These are phyloP conservation scores for Tolypocladium ophioglossoides DNA, from an alignment of 2,329 filamentous ascomycete genomes.

Conservation along the genomic window DNA sequence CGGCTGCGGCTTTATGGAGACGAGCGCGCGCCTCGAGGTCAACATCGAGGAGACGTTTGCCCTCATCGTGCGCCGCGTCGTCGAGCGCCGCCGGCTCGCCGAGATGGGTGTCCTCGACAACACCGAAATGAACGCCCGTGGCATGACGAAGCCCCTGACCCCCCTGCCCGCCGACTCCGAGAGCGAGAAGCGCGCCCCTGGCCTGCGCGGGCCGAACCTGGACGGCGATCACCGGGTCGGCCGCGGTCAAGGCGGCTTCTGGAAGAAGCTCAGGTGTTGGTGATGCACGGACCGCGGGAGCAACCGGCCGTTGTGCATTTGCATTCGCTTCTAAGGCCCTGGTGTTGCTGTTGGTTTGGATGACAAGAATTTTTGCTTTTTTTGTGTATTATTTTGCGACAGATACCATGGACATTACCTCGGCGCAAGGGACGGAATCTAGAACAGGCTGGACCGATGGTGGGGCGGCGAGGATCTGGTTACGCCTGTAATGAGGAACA, in stretches of 20 bases:
- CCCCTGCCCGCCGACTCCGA: conserved; percentile 33
- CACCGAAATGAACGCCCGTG: conserved; percentile 34
- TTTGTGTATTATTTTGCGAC: not conserved
- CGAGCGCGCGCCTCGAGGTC: conserved; percentile 70
- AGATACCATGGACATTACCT: not conserved
- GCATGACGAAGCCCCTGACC: conserved; percentile 47
- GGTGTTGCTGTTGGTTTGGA: not conserved
- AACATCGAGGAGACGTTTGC: conserved; percentile 88
- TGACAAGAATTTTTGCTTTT: not conserved
- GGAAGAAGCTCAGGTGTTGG: conserved; percentile 47
- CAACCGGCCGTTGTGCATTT: not conserved
- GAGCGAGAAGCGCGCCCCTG: conserved; percentile 35
- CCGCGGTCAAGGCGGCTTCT: conserved; percentile 35
- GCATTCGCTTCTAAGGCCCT: not conserved
- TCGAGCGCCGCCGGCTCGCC: conserved; percentile 43
- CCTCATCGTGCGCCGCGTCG: conserved; percentile 50
- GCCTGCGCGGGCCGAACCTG: conserved; percentile 31
- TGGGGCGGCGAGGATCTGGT: not conserved
- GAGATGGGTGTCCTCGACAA: conserved; percentile 33
- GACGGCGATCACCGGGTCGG: conserved; percentile 33
- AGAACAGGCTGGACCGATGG: not conserved
- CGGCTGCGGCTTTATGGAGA: conserved; percentile 84
- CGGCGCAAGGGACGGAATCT: not conserved
- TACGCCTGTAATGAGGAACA: not conserved
- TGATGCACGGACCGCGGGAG: conserved; percentile 14